Base-by-base conservation (phyloP, 2,329 filamentous ascomycete genomes). In the Aspergillus intermedius region DNA sequence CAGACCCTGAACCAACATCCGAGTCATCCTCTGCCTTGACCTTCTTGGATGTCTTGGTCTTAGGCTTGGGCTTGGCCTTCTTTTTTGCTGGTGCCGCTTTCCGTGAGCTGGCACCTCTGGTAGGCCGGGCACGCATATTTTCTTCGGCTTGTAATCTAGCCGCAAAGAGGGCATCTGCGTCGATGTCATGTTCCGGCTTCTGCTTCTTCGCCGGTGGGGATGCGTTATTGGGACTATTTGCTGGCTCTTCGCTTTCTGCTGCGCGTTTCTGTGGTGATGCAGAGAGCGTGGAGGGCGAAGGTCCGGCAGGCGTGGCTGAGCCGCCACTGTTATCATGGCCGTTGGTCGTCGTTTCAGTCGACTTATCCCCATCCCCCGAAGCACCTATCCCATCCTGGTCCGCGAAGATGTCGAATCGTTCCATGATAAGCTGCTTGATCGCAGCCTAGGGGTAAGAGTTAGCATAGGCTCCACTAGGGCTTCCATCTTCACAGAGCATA, bases 91-190 rank as follows among this genome's bases (percentile, higher is more conserved):
- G 72, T 21, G 77, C 69, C 53, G 78, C 74, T 65, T 82, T 81
- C 54, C 81, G 78, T 5, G 71, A 75, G 30, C 72, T 81, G 9
- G 84, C 87, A 5, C 88, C 88, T 41, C 91, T 80, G 3, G 91
- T 96, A 15, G 87, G 80, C 47, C 88, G 78, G 44, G 82, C 83
- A 40, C 82, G 76, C 56, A 82, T 78, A 68, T 97, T 95, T 72
- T 96, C 89, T 68, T 97, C 88, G 0, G 90, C 91, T 70, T 98
- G 93, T 32, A 98, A 77, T 66, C 86, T 82, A 13, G 90, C 90
- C 1, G 93, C 93, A 53, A 91, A 81, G 41, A 86, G 83, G 30
- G 91, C 93, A 69, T 98, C 93, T 28, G 87, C 85, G 55, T 95
- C 88, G 56, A 80, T 73, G 23, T 81, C 78, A 40, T 80, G 79